Conservation (phyloP, 441 rosid genomes). For the Pelargonium australe region DNA sequence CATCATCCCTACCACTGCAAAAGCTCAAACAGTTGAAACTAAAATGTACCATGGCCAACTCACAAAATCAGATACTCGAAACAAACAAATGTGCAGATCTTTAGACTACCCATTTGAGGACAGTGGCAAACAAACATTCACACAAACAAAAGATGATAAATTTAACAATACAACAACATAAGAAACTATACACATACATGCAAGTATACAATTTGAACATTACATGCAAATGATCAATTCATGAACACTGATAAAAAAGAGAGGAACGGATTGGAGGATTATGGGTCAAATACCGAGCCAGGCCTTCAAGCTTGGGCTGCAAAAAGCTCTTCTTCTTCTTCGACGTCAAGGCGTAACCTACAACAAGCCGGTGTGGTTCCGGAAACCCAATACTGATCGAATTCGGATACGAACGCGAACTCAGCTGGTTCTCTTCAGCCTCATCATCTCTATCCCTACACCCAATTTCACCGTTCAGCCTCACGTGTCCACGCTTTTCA, state of each 20-base stretch:
- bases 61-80: too few relatives aligned
- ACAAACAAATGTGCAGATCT: too few relatives aligned
- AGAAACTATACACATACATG: background rate
- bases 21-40: too few relatives aligned
- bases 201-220: background rate
- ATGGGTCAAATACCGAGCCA: constrained; percentile 56
- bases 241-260: background rate
- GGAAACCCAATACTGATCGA: constrained; percentile 13
- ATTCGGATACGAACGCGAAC: constrained; percentile 6
- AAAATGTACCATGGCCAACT: too few relatives aligned
- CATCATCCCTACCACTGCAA: background rate
- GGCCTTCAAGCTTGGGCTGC: constrained; percentile 71
- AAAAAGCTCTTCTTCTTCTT: constrained; percentile 89
- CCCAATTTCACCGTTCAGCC: background rate
- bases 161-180: background rate
- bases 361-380: constrained; percentile 40
- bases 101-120: background rate
- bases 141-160: background rate
- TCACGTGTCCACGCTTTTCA: constrained; percentile 1
- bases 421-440: constrained; percentile 2
- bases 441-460: background rate
- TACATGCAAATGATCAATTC: background rate
- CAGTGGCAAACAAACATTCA: background rate
- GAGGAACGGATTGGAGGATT: background rate
- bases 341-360: constrained; percentile 80